Conservation (phyloP, 2,329 filamentous ascomycete species). For the Didymella arachidicola region DNA sequence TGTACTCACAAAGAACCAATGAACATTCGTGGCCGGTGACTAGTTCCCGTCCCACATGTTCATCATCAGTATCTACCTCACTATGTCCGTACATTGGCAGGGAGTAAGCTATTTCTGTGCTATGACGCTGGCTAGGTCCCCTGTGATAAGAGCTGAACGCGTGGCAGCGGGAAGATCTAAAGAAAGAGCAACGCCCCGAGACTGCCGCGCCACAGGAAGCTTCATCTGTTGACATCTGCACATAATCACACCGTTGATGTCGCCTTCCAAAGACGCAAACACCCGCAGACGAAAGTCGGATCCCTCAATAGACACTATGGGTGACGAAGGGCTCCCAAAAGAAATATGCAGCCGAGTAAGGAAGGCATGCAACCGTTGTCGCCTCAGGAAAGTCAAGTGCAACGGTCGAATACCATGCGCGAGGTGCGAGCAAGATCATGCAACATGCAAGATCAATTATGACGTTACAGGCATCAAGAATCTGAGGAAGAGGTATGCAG, state of each 20-base stretch:
- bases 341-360: background rate
- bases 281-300: background rate
- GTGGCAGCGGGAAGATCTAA: background rate
- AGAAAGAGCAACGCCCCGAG: background rate
- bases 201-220: background rate
- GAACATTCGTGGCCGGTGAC: background rate
- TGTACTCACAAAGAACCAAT: background rate
- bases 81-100: background rate
- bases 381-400: background rate
- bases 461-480: background rate
- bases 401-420: background rate
- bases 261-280: background rate
- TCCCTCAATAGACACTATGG: background rate
- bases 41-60: background rate
- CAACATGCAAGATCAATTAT: background rate
- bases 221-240: background rate
- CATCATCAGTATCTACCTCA: background rate
- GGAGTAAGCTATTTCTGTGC: background rate
- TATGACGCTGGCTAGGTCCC: background rate
- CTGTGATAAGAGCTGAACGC: background rate
- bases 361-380: background rate
- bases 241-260: background rate
- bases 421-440: slow-evolving; percentile 1
- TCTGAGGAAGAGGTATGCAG: background rate
- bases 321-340: background rate